Evolutionary conservation across 2,329 filamentous ascomycete genomes (phyloP), one percentile per base, ranked within the genome.

Genomic region (Endocalyx cinctus): DNA sequence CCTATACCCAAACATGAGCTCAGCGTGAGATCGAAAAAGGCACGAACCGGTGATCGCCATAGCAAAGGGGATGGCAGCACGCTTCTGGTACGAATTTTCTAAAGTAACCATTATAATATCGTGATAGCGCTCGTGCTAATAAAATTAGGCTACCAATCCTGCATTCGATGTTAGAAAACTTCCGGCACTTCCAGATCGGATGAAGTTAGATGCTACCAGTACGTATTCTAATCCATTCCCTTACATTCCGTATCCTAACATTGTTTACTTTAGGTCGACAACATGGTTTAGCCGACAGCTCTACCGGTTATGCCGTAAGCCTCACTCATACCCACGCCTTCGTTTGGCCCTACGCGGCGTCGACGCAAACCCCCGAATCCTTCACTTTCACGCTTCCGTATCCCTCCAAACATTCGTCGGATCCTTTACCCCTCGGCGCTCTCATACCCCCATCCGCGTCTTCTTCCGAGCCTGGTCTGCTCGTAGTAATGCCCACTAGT

Each of bases 81-180:
- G 41, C 67, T 82, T 47, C 56, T 87, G 61, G 82, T 85, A 64
- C 35, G 72, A 58, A n/a, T n/a, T 31, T 27, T n/a, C n/a, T n/a
- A n/a, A n/a, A n/a, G n/a, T n/a, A n/a, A n/a, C n/a, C n/a, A n/a
- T n/a, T n/a, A n/a, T n/a, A n/a, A n/a, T n/a, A n/a, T n/a, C n/a
- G n/a, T n/a, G n/a, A n/a, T n/a, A n/a, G n/a, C n/a, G n/a, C 17
- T 31, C 22, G 27, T 36, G 26, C 27, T 26, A 42, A 15, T 26
- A 26, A 22, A 23, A 8, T 10, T 40, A 94, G 84, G 87, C 86
- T 25, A 87, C 80, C 54, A 95, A 86, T 52, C 80, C 82, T 55
- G 85, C 86, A 43, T 96, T 92, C 57, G 83, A 77, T 27, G 85
- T 94, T 42, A 86, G 84, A 60, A 88, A 89, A 59, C 73, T 96